Evolutionary conservation across 352 stramenopile species (phyloP), one percentile per base, ranked within the genome.

Genomic region (Globisporangium rhizosaccharum): DNA sequence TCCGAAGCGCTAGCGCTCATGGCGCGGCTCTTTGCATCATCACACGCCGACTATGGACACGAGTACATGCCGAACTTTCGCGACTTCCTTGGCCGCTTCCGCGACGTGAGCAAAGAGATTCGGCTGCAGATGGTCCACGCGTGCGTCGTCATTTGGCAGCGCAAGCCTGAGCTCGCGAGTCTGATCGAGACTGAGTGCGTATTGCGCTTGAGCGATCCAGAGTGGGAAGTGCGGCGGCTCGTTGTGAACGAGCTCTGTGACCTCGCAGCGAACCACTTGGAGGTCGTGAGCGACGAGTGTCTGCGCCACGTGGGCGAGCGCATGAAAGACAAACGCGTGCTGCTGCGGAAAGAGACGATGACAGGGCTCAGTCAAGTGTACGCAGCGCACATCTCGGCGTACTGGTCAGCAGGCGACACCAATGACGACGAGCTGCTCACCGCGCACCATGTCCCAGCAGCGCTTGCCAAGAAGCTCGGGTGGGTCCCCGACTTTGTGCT

Each of bases 301-400:
- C 70, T 96, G 3, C 75, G 77, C 3, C 70, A 84, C 51, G 79
- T 94, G 9, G 86, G 84, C 18, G 86, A 96, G 56, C 82, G 86
- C 11, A 91, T 96, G 83, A 94, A 94, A 57, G 86, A 96, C 64
- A 96, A 96, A 56, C 90, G 82, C 51, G 76, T 92, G 1, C 54
- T 74, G 0, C 44, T 94, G 26, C 70, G 86, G 17, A 96, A 94
- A 55, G 86, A 96, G 63, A 89, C 86, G 11, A 96, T 96, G 86
- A 96, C 86, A 14, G 86, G 86, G 0, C 68, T 96, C 17, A 90
- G 82, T 26, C 86, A 94, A 66, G 80, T 94, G 14, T 96, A 88
- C 45, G 78, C 68, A 17, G 65, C 75, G 5, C 85, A 96, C 56
- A 63, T 96, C 45, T 87, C 86, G 10, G 59, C 70, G 0, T 75